A percentile compares a stretch with the other conserved stretches of the same genome.
phyloP scores from a whole-genome alignment of 768 basidiomycete species.

The Leccinellum luteum region DNA sequence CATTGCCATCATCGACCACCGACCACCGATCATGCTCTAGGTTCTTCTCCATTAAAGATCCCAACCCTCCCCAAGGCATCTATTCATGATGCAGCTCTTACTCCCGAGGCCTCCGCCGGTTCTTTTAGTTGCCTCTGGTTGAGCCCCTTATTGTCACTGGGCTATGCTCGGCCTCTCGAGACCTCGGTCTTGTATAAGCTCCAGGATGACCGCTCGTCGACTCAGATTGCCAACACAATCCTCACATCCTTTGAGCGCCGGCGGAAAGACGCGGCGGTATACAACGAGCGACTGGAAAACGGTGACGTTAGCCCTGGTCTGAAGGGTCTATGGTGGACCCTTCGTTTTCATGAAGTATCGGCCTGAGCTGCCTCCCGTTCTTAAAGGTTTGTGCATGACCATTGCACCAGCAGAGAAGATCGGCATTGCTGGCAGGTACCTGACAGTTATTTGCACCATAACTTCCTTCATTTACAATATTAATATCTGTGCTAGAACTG shows the following conservation, averaged over 20 bases:
- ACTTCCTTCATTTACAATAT: neutral
- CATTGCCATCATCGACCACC: neutral
- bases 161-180: conserved; percentile 79
- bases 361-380: conserved; percentile 81
- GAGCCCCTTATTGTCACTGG: conserved; percentile 64
- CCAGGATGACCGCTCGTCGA: conserved; percentile 58
- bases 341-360: conserved; percentile 80
- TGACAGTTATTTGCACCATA: conserved; percentile 2
- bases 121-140: conserved; percentile 70
- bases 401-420: conserved; percentile 83
- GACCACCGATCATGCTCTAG: neutral
- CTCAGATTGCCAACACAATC: conserved; percentile 60
- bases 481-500: conserved; percentile 64
- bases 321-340: conserved; percentile 60
- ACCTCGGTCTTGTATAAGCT: conserved; percentile 80
- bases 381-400: conserved; percentile 76
- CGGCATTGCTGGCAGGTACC: conserved; percentile 74
- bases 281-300: conserved; percentile 64
- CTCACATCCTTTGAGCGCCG: conserved; percentile 62
- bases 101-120: conserved; percentile 66
- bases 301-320: conserved; percentile 62
- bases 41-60: conserved; percentile 13
- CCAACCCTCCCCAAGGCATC: conserved; percentile 43
- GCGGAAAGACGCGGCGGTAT: conserved; percentile 53
- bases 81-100: conserved; percentile 55